Evolutionary conservation across 192 early-diverging fungal species (phyloP).

Genomic region (Gamsiella multidivaricata): DNA sequence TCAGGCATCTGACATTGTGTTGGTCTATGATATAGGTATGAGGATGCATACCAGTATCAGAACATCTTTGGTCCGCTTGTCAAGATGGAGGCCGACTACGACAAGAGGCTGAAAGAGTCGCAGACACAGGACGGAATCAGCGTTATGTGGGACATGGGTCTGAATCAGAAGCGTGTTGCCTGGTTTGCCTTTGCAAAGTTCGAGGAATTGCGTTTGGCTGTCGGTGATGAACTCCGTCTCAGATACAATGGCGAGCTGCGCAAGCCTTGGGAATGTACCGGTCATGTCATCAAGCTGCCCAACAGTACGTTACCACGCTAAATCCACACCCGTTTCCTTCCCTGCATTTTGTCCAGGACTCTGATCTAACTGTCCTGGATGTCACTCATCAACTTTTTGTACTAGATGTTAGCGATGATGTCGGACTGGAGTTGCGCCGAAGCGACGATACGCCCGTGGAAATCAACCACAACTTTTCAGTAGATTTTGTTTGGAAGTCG

Average conservation of each 20-base stretch:
- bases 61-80: conserved; percentile 96
- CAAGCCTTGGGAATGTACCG: conserved; percentile 85
- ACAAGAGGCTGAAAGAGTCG: conserved; percentile 87
- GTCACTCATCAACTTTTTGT: too few species aligned
- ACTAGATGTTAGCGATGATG: conserved; percentile 91
- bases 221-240: conserved; percentile 94
- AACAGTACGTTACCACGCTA: conserved; percentile 89
- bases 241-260: conserved; percentile 89
- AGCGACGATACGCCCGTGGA: conserved; percentile 77
- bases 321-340: too few species aligned
- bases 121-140: conserved; percentile 95
- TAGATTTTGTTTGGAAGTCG: conserved; percentile 99
- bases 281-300: conserved; percentile 96
- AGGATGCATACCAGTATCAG: conserved; percentile 98
- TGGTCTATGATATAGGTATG: conserved; percentile 68
- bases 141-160: conserved; percentile 97
- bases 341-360: too few species aligned
- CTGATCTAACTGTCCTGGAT: too few species aligned
- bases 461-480: conserved; percentile 89
- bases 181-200: conserved; percentile 95
- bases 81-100: conserved; percentile 94
- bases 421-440: conserved; percentile 87
- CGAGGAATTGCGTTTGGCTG: conserved; percentile 92
- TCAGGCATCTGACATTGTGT: not conserved
- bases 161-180: conserved; percentile 92